Base-by-base conservation (phyloP, 129 eudicot genomes). In the Tagetes erecta region DNA sequence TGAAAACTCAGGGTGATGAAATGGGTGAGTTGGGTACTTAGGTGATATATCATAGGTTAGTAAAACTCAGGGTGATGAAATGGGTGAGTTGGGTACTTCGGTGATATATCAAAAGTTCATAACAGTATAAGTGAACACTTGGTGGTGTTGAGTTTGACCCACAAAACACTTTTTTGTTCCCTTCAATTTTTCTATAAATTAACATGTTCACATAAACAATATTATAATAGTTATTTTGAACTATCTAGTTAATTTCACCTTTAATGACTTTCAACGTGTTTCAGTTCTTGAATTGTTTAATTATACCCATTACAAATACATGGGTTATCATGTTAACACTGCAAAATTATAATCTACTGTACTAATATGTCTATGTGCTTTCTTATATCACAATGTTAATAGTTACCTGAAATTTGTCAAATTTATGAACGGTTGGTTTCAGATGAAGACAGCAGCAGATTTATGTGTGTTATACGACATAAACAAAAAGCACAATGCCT, bases 361-460 rank as follows among this genome's bases (percentile, higher is more conserved):
- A 27, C 13, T 1, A 10, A 42, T 45, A 1, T 40, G n/a, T 27
- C 33, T 49, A n/a, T 1, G 33, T 34, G 51, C 41, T 53, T 5
- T 9, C 10, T 36, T 4, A 8, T 64, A 6, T 13, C 14, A 14
- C 37, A 42, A 63, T 47, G 8, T 30, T 49, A n/a, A 64, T 57
- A 30, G 72, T 20, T 45, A 58, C 11, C 30, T 73, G 38, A 40
- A 39, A n/a, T 5, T 50, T 44, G 35, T 60, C 34, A 14, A 67
- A 30, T 13, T 78, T 50, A 79, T 56, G 73, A 42, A 62, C 68
- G 67, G 34, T 85, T 69, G 67, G 34, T 85, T 20, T 45, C 90
- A 93, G 98, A 79, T 93, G 87, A 93, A 93, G 84, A 93, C 98
- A 30, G 98, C 98, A 8, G 98, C 98, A 60, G 98, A 93, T 88